These are phyloP conservation scores for Chimonanthus praecox DNA, from an alignment of 164 flowering plant genomes.

Conservation along the genomic window DNA sequence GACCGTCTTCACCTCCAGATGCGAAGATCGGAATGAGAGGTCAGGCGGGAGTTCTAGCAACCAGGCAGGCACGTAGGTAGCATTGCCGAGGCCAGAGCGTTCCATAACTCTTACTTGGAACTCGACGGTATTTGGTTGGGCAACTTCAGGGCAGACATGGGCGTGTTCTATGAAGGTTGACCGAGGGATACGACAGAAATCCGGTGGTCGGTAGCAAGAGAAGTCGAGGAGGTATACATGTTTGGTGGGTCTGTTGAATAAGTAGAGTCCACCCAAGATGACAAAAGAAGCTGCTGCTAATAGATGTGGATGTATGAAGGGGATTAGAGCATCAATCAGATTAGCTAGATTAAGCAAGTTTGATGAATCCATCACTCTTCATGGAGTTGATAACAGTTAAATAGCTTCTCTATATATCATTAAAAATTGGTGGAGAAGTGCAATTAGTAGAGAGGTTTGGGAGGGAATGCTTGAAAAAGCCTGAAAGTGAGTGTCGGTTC, in stretches of 20 bases:
- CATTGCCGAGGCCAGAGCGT: slow-evolving; percentile 44
- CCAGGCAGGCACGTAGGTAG: slow-evolving; percentile 28
- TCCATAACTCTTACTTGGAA: slow-evolving; percentile 27
- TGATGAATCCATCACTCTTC: neutral
- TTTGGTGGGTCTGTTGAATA: slow-evolving; percentile 3
- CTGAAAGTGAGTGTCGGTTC: neutral
- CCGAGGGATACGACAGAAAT: slow-evolving; percentile 24
- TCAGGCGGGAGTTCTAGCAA: slow-evolving; percentile 33
- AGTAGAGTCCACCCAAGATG: neutral
- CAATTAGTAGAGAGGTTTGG: slow-evolving; percentile 12
- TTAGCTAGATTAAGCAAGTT: neutral
- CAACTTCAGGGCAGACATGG: neutral
- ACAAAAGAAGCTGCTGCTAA: slow-evolving; percentile 9
- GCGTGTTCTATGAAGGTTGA: slow-evolving; percentile 34
- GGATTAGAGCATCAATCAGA: slow-evolving; percentile 2
- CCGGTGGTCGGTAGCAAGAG: slow-evolving; percentile 40
- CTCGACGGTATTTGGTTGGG: slow-evolving; percentile 16
- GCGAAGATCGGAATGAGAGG: slow-evolving; percentile 14
- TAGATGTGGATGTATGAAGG: slow-evolving; percentile 13
- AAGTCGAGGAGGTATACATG: slow-evolving; percentile 51
- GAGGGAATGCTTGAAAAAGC: neutral
- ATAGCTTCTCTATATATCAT: neutral
- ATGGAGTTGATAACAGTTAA: slow-evolving; percentile 8
- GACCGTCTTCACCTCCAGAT: slow-evolving; percentile 32
- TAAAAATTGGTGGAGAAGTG: neutral